Base-by-base conservation (phyloP, 2,329 filamentous ascomycete species). In the Coniochaeta sp. region DNA sequence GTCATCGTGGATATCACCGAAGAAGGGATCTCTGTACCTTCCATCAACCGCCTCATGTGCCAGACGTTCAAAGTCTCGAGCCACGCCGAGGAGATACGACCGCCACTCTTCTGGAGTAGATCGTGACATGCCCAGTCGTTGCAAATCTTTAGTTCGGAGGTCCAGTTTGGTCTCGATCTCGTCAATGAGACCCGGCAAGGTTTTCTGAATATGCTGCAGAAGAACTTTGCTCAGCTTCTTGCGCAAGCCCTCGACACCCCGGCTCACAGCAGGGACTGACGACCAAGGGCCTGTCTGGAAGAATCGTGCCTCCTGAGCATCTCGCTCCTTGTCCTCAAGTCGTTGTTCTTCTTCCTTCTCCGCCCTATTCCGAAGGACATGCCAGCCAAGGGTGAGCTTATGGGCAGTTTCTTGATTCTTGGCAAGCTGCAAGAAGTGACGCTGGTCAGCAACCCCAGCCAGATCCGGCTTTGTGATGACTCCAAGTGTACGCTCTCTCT, bases 391-490 rank as follows among this genome's bases (percentile, higher is more conserved):
- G 4, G 47, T 42, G 10, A 59, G 49, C 28, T 51, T 55, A 45
- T 58, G 52, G 38, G 52, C 28, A 45, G 24, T 35, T 58, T 2
- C 70, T 30, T 54, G 51, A 8, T 58, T 70, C 65, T 14, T 53
- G 50, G 0, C 72, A 1, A 77, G 63, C 1, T 63, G 61, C 1
- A 73, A 50, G 30, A 65, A 76, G 5, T 60, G 53, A 0, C 53
- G 53, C 55, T 76, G 71, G 28, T 63, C 68, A 70, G 9, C 64
- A 59, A 4, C 55, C 20, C 57, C 58, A 0, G 76, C 61, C 3
- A 64, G 61, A 54, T 83, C 79, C 0, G 77, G 75, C 57, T 82
- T 81, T 0, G 79, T 84, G 51, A 84, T 73, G 51, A 84, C 73
- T 0, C 79, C 77, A 0, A 83, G 63, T 0, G 79, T 83, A 2